These are phyloP conservation scores for Magnolia officinalis DNA, from an alignment of 164 flowering plant species.

Conservation along the genomic window DNA sequence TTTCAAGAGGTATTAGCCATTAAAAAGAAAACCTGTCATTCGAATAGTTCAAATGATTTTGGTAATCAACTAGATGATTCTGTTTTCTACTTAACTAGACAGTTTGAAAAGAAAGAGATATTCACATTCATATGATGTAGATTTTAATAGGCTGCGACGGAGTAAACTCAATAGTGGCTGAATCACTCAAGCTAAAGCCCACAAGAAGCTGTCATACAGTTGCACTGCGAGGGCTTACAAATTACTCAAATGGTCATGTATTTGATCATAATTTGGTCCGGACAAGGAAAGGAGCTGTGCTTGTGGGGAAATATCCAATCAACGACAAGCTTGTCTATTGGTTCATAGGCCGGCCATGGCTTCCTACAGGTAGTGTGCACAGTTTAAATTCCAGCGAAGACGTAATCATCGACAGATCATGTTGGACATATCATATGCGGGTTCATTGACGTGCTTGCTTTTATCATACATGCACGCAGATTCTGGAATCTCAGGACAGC, in stretches of 20 bases:
- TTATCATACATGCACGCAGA: slow-evolving; percentile 17
- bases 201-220: slow-evolving; percentile 15
- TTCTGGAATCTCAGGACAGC: slow-evolving; percentile 13
- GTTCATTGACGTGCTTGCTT: neutral
- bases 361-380: slow-evolving; percentile 25
- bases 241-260: slow-evolving; percentile 39
- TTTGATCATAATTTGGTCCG: slow-evolving; percentile 23
- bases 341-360: slow-evolving; percentile 28
- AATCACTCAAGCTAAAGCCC: slow-evolving; percentile 33
- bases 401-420: too few species aligned
- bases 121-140: slow-evolving; percentile 16
- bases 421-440: too few species aligned
- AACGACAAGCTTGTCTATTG: slow-evolving; percentile 37
- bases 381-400: too few species aligned
- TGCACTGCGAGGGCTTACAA: slow-evolving; percentile 38
- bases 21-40: too few species aligned
- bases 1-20: too few species aligned
- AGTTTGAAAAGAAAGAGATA: too few species aligned
- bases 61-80: too few species aligned
- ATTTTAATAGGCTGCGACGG: slow-evolving; percentile 64
- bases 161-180: slow-evolving; percentile 36
- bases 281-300: neutral
- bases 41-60: too few species aligned
- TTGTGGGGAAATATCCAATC: slow-evolving; percentile 40
- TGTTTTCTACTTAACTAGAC: too few species aligned